A percentile compares a stretch with the other conserved stretches of the same genome.
phyloP scores from a whole-genome alignment of 225 moss, liverwort and hornwort genomes.

The Pleurozium schreberi region DNA sequence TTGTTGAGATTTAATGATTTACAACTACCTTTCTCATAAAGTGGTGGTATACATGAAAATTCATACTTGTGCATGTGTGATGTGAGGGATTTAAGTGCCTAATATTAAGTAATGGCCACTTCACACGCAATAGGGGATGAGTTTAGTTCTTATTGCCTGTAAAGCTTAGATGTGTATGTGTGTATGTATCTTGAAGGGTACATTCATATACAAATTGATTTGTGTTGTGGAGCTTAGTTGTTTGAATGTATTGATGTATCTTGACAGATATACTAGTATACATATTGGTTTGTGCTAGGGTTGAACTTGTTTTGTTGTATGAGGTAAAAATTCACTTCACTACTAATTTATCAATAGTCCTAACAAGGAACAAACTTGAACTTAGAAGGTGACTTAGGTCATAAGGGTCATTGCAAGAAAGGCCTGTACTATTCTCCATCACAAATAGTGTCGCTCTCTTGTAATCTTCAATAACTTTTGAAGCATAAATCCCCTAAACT shows the following conservation, averaged over 20 bases:
- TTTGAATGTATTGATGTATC: neutral
- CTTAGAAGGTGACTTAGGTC: accelerated
- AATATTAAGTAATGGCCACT: neutral
- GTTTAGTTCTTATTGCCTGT: accelerated
- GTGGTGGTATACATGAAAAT: neutral
- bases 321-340: neutral
- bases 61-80: neutral
- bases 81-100: accelerated
- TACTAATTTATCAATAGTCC: neutral
- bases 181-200: neutral
- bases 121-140: accelerated
- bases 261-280: neutral
- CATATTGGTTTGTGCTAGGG: neutral
- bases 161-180: neutral
- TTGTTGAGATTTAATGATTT: neutral
- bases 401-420: no score
- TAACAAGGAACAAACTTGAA: neutral
- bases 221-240: neutral
- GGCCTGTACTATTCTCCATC: no score
- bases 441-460: no score
- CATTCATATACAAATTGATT: neutral
- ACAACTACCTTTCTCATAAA: accelerated
- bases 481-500: no score
- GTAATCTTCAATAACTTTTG: no score
- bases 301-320: neutral